These are phyloP conservation scores for Colletotrichum tropicicola DNA, from an alignment of 2,329 filamentous ascomycete species.

Conservation along the genomic window DNA sequence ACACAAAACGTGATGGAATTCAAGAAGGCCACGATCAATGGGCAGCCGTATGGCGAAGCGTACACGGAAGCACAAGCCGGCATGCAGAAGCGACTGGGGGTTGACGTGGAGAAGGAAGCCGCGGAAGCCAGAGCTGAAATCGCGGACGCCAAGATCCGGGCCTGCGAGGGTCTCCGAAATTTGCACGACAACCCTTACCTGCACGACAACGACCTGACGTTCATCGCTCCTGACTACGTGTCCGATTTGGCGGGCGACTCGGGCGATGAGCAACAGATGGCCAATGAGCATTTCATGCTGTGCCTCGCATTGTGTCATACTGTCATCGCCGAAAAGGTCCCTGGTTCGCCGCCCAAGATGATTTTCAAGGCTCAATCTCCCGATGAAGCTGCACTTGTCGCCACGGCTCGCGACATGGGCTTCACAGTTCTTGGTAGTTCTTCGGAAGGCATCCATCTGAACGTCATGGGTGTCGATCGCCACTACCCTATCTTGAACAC, in stretches of 20 bases:
- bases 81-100: slow-evolving; percentile 90
- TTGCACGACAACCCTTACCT: slow-evolving; percentile 92
- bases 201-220: slow-evolving; percentile 88
- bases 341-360: slow-evolving; percentile 90
- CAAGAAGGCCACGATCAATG: slow-evolving; percentile 97
- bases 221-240: slow-evolving; percentile 90
- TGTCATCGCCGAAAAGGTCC: slow-evolving; percentile 88
- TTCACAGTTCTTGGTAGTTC: slow-evolving; percentile 89
- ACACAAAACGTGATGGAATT: slow-evolving; percentile 99
- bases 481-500: slow-evolving; percentile 91
- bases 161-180: slow-evolving; percentile 76
- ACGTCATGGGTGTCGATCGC: slow-evolving; percentile 85
- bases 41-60: slow-evolving; percentile 94
- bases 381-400: slow-evolving; percentile 92
- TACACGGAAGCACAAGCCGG: slow-evolving; percentile 97
- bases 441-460: slow-evolving; percentile 83
- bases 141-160: slow-evolving; percentile 76
- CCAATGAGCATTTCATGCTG: slow-evolving; percentile 92
- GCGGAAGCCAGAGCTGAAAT: slow-evolving; percentile 80
- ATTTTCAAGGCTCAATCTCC: slow-evolving; percentile 97
- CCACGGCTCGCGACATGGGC: slow-evolving; percentile 93
- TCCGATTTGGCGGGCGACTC: slow-evolving; percentile 82
- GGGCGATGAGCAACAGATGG: slow-evolving; percentile 77
- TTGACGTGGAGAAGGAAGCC: slow-evolving; percentile 85
- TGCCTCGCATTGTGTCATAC: slow-evolving; percentile 95